Evolutionary conservation across 345 rosid species (phyloP).

Genomic region (thale cress (Arabidopsis thaliana)): DNA sequence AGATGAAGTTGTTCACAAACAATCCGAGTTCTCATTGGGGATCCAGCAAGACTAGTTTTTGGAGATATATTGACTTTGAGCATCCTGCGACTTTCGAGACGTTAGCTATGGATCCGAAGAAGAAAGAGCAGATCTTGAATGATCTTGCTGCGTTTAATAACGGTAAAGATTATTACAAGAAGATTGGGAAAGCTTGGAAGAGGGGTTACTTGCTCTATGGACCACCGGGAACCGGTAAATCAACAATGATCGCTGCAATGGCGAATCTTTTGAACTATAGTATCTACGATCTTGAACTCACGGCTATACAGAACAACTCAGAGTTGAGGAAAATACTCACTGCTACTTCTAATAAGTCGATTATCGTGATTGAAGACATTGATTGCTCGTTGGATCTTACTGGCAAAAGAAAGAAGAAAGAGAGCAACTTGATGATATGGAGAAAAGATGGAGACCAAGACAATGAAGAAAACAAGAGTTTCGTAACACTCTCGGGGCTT

Average conservation of each 20-base stretch:
- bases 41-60: slow-evolving; percentile 15
- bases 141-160: slow-evolving; percentile 48
- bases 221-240: slow-evolving; percentile 59
- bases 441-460: slow-evolving; percentile 14
- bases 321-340: slow-evolving; percentile 52
- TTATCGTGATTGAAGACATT: slow-evolving; percentile 54
- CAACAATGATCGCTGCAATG: slow-evolving; percentile 63
- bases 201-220: slow-evolving; percentile 57
- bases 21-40: slow-evolving; percentile 44
- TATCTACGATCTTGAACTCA: slow-evolving; percentile 66
- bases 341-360: slow-evolving; percentile 51
- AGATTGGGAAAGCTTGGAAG: slow-evolving; percentile 58
- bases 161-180: slow-evolving; percentile 49
- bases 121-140: slow-evolving; percentile 48
- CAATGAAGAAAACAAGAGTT: slow-evolving; percentile 17
- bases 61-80: slow-evolving; percentile 51
- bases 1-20: slow-evolving; percentile 63
- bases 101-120: slow-evolving; percentile 49
- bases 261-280: slow-evolving; percentile 61
- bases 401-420: slow-evolving; percentile 40
- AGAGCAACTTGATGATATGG: background rate
- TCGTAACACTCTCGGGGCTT: slow-evolving; percentile 53
- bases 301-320: slow-evolving; percentile 51
- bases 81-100: slow-evolving; percentile 50
- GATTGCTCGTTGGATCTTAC: slow-evolving; percentile 54